Evolutionary conservation across 1,284 basidiomycete genomes (phyloP), one percentile per base, ranked within the genome.

Genomic region (Malassezia furfur): DNA sequence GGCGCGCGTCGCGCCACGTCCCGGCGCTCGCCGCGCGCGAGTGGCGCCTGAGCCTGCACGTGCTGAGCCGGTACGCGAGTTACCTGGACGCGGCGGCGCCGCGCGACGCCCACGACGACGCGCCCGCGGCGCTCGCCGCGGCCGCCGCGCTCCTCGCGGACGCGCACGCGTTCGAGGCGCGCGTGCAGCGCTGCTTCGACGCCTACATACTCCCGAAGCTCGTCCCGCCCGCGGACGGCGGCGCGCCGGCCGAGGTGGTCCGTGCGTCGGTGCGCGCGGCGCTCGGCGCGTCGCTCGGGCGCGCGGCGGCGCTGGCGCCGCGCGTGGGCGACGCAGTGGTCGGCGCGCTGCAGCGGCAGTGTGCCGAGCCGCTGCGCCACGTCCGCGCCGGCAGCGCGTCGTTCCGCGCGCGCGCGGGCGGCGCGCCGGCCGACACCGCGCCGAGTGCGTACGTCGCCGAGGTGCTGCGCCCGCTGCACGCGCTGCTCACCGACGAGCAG

Each of bases 331-430:
- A 50, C 0, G 22, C 44, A 1, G 50, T 61, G 5, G 54, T 54
- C 12, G 69, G 77, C 5, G 84, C 91, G 52, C 77, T 96, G 21
- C 82, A 82, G 6, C 81, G 82, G 48, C 83, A 88, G 12, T 88
- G 85, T 62, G 85, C 84, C 59, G 91, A 94, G 64, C 84, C 87
- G 3, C 81, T 98, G 39, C 82, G 87, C 35, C 84, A 87, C 10
- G 87, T 96, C 46, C 83, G 88, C 44, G 87, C 87, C 0, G 87
- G 94, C 64, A 87, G 88, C 0, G 85, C 85, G 1, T 87, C 89
- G 64, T 87, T 88, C 65, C 81, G 88, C 1, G n/a, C 57, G 14
- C 38, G 40, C n/a, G 17, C 38, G 9, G 22, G 19, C 19, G 19
- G 35, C 10, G 8, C 12, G 10, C 10, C 38, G 34, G 37, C n/a